A percentile compares a stretch with the other conserved stretches of the same genome.
Evolutionary conservation across 2,329 filamentous ascomycete genomes (phyloP).

Genomic region (Alternaria consortialis): DNA sequence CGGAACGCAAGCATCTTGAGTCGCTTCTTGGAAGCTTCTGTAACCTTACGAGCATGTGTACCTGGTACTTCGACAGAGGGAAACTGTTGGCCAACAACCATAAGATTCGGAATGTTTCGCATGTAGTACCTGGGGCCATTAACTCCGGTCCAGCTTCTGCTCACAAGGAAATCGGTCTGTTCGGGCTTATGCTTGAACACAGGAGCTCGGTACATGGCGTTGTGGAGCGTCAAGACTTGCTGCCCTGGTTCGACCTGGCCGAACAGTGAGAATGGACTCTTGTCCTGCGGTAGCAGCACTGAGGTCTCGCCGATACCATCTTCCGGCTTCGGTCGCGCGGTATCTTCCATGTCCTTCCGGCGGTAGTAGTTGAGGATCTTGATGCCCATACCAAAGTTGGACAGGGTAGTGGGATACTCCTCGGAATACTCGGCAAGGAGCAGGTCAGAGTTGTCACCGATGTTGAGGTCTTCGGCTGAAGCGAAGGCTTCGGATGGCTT

Average conservation of each 20-base stretch:
- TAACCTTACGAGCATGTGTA: conserved; percentile 92
- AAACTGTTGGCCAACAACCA: conserved; percentile 90
- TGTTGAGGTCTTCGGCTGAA: conserved; percentile 80
- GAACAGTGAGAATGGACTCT: conserved; percentile 94
- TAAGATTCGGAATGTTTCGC: conserved; percentile 89
- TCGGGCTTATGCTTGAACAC: conserved; percentile 87
- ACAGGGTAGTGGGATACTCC: conserved; percentile 88
- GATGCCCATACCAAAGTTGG: conserved; percentile 97
- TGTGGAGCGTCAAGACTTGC: conserved; percentile 88
- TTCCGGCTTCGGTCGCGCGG: conserved; percentile 77
- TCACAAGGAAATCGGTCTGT: conserved; percentile 83
- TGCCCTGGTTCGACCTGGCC: conserved; percentile 92
- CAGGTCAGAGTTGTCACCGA: conserved; percentile 88
- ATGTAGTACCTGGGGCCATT: conserved; percentile 83
- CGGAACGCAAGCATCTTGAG: conserved; percentile 96
- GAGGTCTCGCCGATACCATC: conserved; percentile 79
- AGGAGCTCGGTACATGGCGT: conserved; percentile 93
- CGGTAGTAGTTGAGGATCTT: conserved; percentile 97
- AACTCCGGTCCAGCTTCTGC: conserved; percentile 80
- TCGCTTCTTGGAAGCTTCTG: conserved; percentile 94
- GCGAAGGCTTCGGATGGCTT: conserved; percentile 80
- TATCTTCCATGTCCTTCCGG: conserved; percentile 79
- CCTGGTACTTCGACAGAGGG: conserved; percentile 92
- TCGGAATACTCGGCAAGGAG: conserved; percentile 96
- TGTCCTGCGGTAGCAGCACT: conserved; percentile 89